Base-by-base conservation (phyloP, 2,329 filamentous ascomycete genomes). In the Monilinia polystroma region DNA sequence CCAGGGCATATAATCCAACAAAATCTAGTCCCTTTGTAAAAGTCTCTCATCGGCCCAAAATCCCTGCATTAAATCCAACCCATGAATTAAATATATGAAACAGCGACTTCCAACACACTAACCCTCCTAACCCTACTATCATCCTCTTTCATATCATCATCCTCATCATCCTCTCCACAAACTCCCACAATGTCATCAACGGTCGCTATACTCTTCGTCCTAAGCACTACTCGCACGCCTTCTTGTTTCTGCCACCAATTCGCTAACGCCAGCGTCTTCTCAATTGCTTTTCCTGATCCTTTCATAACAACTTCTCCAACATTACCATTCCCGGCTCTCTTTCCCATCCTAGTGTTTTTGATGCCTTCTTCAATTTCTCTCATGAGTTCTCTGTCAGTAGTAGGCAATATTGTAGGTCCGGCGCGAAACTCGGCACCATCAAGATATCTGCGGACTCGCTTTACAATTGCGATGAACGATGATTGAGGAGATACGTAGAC, bases 141-240 rank as follows among this genome's bases (percentile, higher is more conserved):
- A 7, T 64, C 69, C 20, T 52, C 69, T 66, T 65, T 69, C n/a
- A 56, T 69, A 16, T 59, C 67, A 51, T 70, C 68, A 55, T 32
- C 68, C 14, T 60, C 41, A 43, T 60, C 41, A 43, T 16, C 71
- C 23, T 56, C 66, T 56, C 66, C 68, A 54, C 54, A 62, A 60
- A 66, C 51, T 20, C 55, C 47, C 47, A 76, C 70, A 29, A 77
- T 69, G 73, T 77, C 76, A 72, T 77, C 76, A 45, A 77, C 69
- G 49, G 76, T 72, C 29, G 75, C 76, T 16, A 76, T 72, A 70
- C 73, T 74, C 47, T 71, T 73, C 53, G 75, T 77, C 68, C 72
- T 68, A 10, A 77, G 32, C 51, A 58, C 65, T 11, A 77, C 74
- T 26, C 60, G 62, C n/a, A 75, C 71, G 47, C 70, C 74, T 23